A percentile compares a stretch with the other conserved stretches of the same genome.
Conservation (phyloP, 2,329 filamentous ascomycete species). For the Calycina herbarum region DNA sequence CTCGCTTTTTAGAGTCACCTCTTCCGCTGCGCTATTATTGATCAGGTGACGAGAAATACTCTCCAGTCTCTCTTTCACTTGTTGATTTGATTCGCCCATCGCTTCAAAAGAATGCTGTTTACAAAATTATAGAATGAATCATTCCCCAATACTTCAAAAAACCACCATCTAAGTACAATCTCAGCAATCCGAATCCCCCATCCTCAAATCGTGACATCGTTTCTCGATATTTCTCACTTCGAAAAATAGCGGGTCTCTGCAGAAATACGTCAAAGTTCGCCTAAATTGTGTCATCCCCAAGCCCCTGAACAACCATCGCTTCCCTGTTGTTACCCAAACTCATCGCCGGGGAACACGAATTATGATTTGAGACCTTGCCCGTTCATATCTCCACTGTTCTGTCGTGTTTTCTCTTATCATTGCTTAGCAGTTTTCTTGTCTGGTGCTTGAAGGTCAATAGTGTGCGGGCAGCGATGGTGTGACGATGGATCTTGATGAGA, state of each 20-base stretch:
- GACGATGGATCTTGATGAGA: too few species aligned
- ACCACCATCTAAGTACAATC: not conserved
- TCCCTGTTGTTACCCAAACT: not conserved
- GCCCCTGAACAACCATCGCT: not conserved
- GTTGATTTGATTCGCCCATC: not conserved
- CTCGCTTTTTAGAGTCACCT: not conserved
- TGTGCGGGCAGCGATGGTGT: too few species aligned
- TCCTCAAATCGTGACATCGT: too few species aligned
- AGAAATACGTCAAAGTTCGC: constrained; percentile 14
- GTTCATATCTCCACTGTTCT: not conserved
- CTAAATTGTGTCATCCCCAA: constrained; percentile 14
- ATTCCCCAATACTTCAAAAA: not conserved
- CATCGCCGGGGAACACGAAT: not conserved
- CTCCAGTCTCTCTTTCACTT: constrained; percentile 1
- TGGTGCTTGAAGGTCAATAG: too few species aligned
- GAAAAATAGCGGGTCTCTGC: not conserved
- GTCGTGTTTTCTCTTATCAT: not conserved
- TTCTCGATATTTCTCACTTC: not conserved
- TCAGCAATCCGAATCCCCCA: too few species aligned
- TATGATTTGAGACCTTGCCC: not conserved
- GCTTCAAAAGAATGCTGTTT: too few species aligned
- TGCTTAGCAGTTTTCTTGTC: not conserved
- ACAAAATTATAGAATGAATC: too few species aligned
- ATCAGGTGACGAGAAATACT: constrained; percentile 8
- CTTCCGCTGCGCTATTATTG: not conserved